These are phyloP conservation scores for Daldinia grandis DNA, from an alignment of 495 filamentous ascomycete genomes.

Conservation along the genomic window DNA sequence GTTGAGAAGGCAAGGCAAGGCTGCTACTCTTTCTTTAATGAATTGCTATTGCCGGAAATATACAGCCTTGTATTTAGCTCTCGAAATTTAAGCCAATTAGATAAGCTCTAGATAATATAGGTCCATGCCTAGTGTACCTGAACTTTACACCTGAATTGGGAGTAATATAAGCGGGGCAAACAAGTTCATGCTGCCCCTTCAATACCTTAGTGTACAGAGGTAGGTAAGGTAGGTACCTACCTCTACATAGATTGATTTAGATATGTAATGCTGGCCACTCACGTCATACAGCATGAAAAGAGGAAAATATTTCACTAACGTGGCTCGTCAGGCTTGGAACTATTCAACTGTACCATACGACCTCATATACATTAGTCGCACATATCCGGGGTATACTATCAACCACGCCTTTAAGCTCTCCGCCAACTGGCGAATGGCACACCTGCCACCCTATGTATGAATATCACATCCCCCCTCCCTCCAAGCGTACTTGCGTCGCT, in stretches of 20 bases:
- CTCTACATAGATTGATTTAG: no score
- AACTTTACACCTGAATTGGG: no score
- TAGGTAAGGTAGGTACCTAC: no score
- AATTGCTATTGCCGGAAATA: slow-evolving; percentile 21
- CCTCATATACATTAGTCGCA: slow-evolving; percentile 53
- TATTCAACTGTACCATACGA: slow-evolving; percentile 48
- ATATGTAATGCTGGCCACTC: background rate
- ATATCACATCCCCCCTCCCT: slow-evolving; percentile 11
- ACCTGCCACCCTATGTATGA: slow-evolving; percentile 30
- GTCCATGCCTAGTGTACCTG: background rate
- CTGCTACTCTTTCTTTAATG: slow-evolving; percentile 23
- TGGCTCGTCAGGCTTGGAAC: slow-evolving; percentile 18
- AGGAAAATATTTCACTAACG: background rate
- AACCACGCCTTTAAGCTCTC: slow-evolving; percentile 34
- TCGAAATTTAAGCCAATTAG: slow-evolving; percentile 18
- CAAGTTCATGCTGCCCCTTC: background rate
- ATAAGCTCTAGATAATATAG: slow-evolving; percentile 7
- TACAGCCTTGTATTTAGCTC: slow-evolving; percentile 33
- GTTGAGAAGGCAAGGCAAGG: slow-evolving; percentile 27
- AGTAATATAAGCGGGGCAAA: background rate
- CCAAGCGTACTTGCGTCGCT: slow-evolving; percentile 26
- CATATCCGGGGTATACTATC: slow-evolving; percentile 44
- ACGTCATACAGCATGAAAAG: background rate
- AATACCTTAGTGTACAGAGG: no score
- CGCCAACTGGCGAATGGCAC: slow-evolving; percentile 25